Conservation (phyloP, 2,329 filamentous ascomycete species). For the Alternaria brassicae region DNA sequence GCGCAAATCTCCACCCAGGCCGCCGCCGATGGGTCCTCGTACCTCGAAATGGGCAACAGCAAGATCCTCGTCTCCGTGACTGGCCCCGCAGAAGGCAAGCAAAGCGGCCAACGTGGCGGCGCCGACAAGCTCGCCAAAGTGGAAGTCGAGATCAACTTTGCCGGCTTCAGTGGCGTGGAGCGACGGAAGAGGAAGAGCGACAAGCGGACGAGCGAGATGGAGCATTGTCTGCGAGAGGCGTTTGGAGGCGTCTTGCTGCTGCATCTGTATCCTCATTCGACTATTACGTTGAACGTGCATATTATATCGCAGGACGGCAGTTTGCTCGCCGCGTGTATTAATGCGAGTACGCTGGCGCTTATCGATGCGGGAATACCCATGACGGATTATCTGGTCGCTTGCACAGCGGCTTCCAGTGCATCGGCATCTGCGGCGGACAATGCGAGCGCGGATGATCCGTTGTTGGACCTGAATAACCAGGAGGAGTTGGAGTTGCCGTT, state of each 20-base stretch:
- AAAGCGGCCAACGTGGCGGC: slow-evolving; percentile 56
- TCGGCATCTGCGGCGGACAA: slow-evolving; percentile 59
- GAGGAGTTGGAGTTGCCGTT: slow-evolving; percentile 90
- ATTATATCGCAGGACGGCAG: slow-evolving; percentile 90
- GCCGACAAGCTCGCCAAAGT: slow-evolving; percentile 68
- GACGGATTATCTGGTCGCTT: slow-evolving; percentile 88
- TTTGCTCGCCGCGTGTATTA: slow-evolving; percentile 86
- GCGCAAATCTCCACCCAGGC: slow-evolving; percentile 92
- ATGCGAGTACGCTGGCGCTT: slow-evolving; percentile 88
- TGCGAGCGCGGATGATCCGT: slow-evolving; percentile 74
- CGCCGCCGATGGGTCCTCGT: slow-evolving; percentile 89
- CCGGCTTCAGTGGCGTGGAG: slow-evolving; percentile 87
- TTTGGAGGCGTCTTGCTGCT: slow-evolving; percentile 82
- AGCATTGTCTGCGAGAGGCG: slow-evolving; percentile 77
- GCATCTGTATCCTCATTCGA: slow-evolving; percentile 86
- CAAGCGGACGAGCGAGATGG: slow-evolving; percentile 81
- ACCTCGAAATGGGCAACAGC: slow-evolving; percentile 96
- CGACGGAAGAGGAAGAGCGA: slow-evolving; percentile 72
- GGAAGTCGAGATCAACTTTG: slow-evolving; percentile 81
- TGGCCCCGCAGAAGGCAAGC: slow-evolving; percentile 77
- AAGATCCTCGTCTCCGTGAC: slow-evolving; percentile 93
- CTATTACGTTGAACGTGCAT: slow-evolving; percentile 82
- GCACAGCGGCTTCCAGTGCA: slow-evolving; percentile 91
- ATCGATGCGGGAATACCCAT: slow-evolving; percentile 96
- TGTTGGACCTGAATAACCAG: slow-evolving; percentile 78